Evolutionary conservation across 1,284 basidiomycete species (phyloP), one percentile per base, ranked within the genome.

Genomic region (Trametes pubescens): DNA sequence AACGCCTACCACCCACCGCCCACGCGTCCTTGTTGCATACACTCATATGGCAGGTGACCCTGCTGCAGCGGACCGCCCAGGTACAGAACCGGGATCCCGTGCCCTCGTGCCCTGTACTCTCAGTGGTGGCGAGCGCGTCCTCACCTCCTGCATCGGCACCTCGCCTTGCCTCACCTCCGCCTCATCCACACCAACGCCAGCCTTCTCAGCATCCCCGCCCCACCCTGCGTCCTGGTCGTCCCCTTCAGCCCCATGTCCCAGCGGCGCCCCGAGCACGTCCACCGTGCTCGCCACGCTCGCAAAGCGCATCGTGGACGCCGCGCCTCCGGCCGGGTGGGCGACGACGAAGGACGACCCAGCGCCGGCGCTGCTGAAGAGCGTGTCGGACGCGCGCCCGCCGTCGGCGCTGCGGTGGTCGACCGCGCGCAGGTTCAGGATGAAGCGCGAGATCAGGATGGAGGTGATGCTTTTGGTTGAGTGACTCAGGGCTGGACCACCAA

Each of bases 341-440:
- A 32, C 24, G 1, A 21, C 55, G 40, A 43, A 43, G 16, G 22
- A n/a, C 24, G 22, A 26, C 9, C 21, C 16, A 21, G 11, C 24
- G 13, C 43, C 14, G 8, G 14, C 21, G 16, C 9, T n/a, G n/a
- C 43, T 18, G 22, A 14, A 14, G 3, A 22, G 22, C 46, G 46
- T 26, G 46, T 24, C 21, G 46, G 46, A 26, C 18, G 18, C 26
- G 53, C 24, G 4, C 40, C 40, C 16, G 22, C 46, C 46, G 56
- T 26, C 18, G 21, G 46, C 38, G 57, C 38, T 37, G 21, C 47
- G 60, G 29, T 61, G 34, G 64, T 57, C 64, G 32, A 62, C 38
- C n/a, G 57, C 54, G 51, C 64, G 64, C 6, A 65, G 60, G 55
- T 65, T 65, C 26, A 65, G 48, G 26, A 65, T 65, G 53, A 65